Percentiles rank a stretch among this genome's conserved stretches.
Conservation (phyloP, 139 green algal species). For the Chlamydomonas schloesseri region DNA sequence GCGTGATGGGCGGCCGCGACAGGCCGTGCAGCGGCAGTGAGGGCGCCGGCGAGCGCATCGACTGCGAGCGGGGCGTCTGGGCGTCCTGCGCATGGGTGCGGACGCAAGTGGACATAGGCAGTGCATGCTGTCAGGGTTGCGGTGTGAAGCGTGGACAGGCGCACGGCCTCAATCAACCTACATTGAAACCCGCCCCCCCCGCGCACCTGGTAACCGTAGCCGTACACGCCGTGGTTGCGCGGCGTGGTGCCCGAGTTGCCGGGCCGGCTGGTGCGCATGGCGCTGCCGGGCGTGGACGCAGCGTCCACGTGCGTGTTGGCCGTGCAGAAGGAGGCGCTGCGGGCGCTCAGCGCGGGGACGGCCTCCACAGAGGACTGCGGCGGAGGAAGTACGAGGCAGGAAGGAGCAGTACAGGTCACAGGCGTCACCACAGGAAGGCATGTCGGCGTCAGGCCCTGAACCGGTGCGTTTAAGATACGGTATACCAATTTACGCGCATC, state of each 20-base stretch:
- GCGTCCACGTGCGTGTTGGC: constrained; percentile 14
- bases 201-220: neutral
- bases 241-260: neutral
- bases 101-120: too few species aligned
- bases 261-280: neutral
- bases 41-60: neutral
- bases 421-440: neutral
- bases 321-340: neutral
- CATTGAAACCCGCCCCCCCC: neutral
- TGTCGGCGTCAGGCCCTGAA: neutral
- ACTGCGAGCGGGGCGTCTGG: constrained; percentile 4
- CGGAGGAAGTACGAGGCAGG: neutral
- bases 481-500: too few species aligned
- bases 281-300: neutral
- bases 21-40: neutral
- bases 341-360: neutral
- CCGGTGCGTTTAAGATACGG: neutral
- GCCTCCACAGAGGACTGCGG: neutral
- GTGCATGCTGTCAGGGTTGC: neutral
- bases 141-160: neutral
- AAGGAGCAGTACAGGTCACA: too few species aligned
- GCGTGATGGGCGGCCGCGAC: neutral
- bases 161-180: neutral
- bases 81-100: too few species aligned
- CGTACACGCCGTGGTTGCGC: neutral